Conservation (phyloP, 495 filamentous ascomycete species). For the Aspergillus kassunensis region DNA sequence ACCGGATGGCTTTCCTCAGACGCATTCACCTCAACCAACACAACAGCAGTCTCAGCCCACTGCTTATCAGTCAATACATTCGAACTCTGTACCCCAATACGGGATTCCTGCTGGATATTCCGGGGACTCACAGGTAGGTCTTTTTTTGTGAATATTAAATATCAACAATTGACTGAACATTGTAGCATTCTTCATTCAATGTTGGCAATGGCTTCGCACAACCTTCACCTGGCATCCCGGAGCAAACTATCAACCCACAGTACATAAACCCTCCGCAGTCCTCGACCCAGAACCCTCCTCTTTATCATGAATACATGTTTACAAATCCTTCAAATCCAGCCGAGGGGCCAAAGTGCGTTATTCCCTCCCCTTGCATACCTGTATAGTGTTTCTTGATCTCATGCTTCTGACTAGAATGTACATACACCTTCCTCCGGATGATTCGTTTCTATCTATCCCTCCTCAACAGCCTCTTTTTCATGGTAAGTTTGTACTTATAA, state of each 20-base stretch:
- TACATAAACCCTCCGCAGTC: slow-evolving; percentile 32
- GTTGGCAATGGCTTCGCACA: slow-evolving; percentile 32
- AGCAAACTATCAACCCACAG: slow-evolving; percentile 41
- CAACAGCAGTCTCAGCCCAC: slow-evolving; percentile 23
- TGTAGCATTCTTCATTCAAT: slow-evolving; percentile 28
- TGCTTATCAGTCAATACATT: slow-evolving; percentile 18
- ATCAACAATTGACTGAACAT: slow-evolving; percentile 2
- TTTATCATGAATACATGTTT: slow-evolving; percentile 30
- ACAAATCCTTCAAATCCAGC: slow-evolving; percentile 24
- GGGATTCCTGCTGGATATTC: slow-evolving; percentile 24
- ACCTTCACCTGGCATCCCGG: slow-evolving; percentile 19
- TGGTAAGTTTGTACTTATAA: slow-evolving; percentile 9
- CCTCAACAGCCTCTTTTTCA: too few relatives aligned
- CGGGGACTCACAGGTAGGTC: slow-evolving; percentile 25
- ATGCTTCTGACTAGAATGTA: slow-evolving; percentile 19
- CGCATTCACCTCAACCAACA: slow-evolving; percentile 18
- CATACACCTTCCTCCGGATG: slow-evolving; percentile 31
- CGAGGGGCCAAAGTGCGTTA: slow-evolving; percentile 27
- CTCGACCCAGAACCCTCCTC: slow-evolving; percentile 16
- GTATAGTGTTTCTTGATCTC: not conserved
- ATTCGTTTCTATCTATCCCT: too few relatives aligned
- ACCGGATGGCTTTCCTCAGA: slow-evolving; percentile 27
- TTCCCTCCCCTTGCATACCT: not conserved
- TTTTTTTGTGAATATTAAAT: not conserved
- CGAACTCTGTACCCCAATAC: slow-evolving; percentile 24